Evolutionary conservation across 371 early-diverging fungal species (phyloP).

Genomic region (Smittium mucronatum): DNA sequence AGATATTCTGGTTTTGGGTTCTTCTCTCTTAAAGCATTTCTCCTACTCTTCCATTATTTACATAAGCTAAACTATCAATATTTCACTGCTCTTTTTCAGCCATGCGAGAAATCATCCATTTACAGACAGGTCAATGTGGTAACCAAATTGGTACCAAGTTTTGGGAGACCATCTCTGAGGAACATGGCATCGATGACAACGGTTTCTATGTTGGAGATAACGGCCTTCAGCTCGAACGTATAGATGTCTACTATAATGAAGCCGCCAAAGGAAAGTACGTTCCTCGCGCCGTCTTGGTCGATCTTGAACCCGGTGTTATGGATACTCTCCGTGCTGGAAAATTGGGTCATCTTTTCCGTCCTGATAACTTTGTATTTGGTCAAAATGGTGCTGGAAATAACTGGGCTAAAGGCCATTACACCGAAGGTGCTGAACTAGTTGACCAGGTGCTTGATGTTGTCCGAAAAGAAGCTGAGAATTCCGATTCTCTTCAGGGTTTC

Average conservation of each 20-base stretch:
- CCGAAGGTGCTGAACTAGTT: conserved; percentile 81
- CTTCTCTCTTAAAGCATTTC: too few relatives aligned
- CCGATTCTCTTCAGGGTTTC: conserved; percentile 80
- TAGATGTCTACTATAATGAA: conserved; percentile 97
- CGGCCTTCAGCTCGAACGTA: conserved; percentile 76
- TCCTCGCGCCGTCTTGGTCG: conserved; percentile 47
- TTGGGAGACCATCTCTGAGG: conserved; percentile 88
- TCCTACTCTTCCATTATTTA: too few relatives aligned
- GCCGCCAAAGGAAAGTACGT: conserved; percentile 59
- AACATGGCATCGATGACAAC: conserved; percentile 75
- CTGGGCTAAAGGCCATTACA: conserved; percentile 90
- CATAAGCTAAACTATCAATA: too few relatives aligned
- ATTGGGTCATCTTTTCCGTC: conserved; percentile 68
- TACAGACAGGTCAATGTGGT: conserved; percentile 68
- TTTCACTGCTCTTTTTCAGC: too few relatives aligned
- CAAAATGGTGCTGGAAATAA: conserved; percentile 85
- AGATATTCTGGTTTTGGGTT: too few relatives aligned
- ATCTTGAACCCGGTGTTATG: conserved; percentile 99
- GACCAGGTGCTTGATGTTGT: conserved; percentile 68
- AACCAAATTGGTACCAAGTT: conserved; percentile 78
- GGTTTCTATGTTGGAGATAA: conserved; percentile 59
- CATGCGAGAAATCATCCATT: too few relatives aligned
- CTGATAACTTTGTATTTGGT: conserved; percentile 76
- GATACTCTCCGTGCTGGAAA: conserved; percentile 70
- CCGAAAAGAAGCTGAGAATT: conserved; percentile 71